These are phyloP conservation scores for Russula virescens DNA, from an alignment of 768 basidiomycete species.

Conservation along the genomic window DNA sequence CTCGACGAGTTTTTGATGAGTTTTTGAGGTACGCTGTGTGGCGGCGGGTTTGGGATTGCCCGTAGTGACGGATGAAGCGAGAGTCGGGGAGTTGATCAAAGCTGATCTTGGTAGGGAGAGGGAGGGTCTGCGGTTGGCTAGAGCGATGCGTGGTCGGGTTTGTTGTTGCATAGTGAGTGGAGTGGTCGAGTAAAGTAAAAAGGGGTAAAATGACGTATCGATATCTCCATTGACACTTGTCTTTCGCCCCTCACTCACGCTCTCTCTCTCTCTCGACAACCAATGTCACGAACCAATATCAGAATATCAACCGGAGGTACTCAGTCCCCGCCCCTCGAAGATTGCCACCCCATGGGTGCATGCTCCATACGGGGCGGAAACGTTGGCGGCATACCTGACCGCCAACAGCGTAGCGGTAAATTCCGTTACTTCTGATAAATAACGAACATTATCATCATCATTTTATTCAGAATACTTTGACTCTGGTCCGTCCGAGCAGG, in stretches of 20 bases:
- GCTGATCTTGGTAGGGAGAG: slow-evolving; percentile 1
- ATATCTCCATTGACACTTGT: background rate
- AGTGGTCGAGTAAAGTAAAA: background rate
- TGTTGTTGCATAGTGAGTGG: background rate
- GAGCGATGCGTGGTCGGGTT: background rate
- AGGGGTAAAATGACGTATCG: slow-evolving; percentile 15
- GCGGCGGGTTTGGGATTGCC: slow-evolving; percentile 9
- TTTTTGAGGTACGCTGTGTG: slow-evolving; percentile 79
- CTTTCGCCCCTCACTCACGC: background rate
- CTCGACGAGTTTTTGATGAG: slow-evolving; percentile 83
- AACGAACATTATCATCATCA: background rate
- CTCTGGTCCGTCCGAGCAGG: slow-evolving; percentile 12
- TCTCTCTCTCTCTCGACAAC: too few species aligned
- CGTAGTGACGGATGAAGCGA: background rate
- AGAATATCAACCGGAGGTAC: slow-evolving; percentile 7
- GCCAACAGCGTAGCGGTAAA: slow-evolving; percentile 22
- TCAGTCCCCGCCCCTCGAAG: slow-evolving; percentile 22
- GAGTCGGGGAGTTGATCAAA: background rate
- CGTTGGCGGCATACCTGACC: slow-evolving; percentile 21
- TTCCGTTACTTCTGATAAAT: background rate
- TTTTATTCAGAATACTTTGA: slow-evolving; percentile 18
- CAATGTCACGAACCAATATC: slow-evolving; percentile 6
- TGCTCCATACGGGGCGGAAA: slow-evolving; percentile 21
- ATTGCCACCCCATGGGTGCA: slow-evolving; percentile 20
- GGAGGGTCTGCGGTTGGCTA: slow-evolving; percentile 1